Conservation (phyloP, 305 asterid genomes). For the Vinca major region DNA sequence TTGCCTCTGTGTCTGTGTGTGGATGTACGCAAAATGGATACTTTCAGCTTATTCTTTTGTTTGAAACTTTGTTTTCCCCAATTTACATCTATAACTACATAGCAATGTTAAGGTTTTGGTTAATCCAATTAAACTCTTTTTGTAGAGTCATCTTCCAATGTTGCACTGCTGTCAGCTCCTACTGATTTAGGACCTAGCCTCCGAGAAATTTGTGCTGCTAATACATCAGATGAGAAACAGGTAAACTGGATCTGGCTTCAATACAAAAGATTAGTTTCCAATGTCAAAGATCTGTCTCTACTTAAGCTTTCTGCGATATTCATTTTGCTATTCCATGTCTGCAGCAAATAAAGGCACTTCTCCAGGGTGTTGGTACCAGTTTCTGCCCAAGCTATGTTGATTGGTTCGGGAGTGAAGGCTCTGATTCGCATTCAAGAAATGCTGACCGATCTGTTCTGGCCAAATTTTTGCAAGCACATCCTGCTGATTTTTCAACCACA, state of each 20-base stretch:
- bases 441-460: slow-evolving; percentile 64
- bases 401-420: slow-evolving; percentile 70
- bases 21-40: neutral
- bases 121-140: too few species aligned
- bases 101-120: too few species aligned
- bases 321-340: slow-evolving; percentile 3
- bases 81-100: neutral
- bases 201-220: slow-evolving; percentile 88
- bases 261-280: neutral
- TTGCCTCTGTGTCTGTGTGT: neutral
- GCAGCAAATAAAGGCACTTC: slow-evolving; percentile 98
- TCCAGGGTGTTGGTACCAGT: slow-evolving; percentile 65
- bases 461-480: slow-evolving; percentile 74
- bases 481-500: slow-evolving; percentile 69
- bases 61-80: neutral
- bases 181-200: slow-evolving; percentile 58
- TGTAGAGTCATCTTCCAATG: neutral
- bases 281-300: neutral
- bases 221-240: slow-evolving; percentile 91
- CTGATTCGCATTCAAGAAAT: slow-evolving; percentile 53
- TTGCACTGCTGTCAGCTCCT: slow-evolving; percentile 36
- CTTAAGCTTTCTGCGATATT: slow-evolving; percentile 4
- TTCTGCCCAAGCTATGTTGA: slow-evolving; percentile 79
- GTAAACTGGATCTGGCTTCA: slow-evolving; percentile 25
- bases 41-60: slow-evolving; percentile 6